Evolutionary conservation across 495 filamentous ascomycete genomes (phyloP).

Genomic region (Aspergillus ostianus): DNA sequence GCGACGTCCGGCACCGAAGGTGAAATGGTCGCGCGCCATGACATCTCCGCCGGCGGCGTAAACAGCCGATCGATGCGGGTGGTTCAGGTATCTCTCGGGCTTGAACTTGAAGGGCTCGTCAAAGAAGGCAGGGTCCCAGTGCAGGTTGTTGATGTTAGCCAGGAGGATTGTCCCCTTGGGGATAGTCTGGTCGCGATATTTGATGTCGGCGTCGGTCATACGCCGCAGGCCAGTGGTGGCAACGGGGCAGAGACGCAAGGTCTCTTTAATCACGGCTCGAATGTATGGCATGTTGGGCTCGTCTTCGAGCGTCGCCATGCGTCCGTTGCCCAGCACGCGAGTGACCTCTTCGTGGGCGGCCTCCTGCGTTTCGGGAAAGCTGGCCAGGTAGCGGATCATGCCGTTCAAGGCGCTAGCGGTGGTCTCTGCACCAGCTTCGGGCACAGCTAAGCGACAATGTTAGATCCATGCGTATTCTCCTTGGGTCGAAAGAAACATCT

Average conservation of each 20-base stretch:
- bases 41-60: slow-evolving; percentile 13
- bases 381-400: slow-evolving; percentile 17
- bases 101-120: slow-evolving; percentile 34
- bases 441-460: not conserved
- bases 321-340: slow-evolving; percentile 11
- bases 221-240: slow-evolving; percentile 50
- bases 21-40: slow-evolving; percentile 25
- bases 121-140: slow-evolving; percentile 37
- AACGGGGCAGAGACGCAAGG: slow-evolving; percentile 57
- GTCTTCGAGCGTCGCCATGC: slow-evolving; percentile 47
- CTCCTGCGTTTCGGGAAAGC: slow-evolving; percentile 7
- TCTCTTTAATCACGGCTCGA: slow-evolving; percentile 58
- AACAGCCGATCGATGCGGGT: slow-evolving; percentile 39
- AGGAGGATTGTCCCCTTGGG: slow-evolving; percentile 33
- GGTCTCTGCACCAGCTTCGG: slow-evolving; percentile 21
- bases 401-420: slow-evolving; percentile 18
- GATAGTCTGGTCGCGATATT: slow-evolving; percentile 52
- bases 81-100: slow-evolving; percentile 38
- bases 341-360: slow-evolving; percentile 17
- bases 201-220: slow-evolving; percentile 48
- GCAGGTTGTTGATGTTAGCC: slow-evolving; percentile 38
- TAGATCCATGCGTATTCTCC: not conserved
- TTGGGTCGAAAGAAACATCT: not conserved
- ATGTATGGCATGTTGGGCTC: slow-evolving; percentile 44
- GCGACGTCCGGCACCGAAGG: slow-evolving; percentile 30